Evolutionary conservation across 768 basidiomycete genomes (phyloP).

Genomic region (Tylopilus subfusipes): DNA sequence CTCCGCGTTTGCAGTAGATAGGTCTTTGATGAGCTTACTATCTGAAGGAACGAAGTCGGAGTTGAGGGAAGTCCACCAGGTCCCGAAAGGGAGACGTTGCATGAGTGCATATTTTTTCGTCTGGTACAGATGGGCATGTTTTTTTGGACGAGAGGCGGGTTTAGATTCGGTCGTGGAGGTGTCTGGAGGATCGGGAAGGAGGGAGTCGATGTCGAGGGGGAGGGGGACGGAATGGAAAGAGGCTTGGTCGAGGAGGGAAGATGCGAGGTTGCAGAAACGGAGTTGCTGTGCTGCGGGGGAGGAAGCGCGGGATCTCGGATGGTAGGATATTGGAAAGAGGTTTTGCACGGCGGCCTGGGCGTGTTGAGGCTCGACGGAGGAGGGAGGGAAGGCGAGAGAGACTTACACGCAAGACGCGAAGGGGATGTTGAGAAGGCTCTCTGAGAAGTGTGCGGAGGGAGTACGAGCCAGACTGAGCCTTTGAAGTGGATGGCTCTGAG

Average conservation of each 20-base stretch:
- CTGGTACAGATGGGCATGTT: constrained; percentile 28
- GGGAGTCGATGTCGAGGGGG: constrained; percentile 43
- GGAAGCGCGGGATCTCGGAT: constrained; percentile 61
- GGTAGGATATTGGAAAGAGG: constrained; percentile 65
- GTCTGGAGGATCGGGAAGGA: constrained; percentile 34
- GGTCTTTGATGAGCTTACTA: constrained; percentile 42
- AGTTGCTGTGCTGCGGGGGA: constrained; percentile 65
- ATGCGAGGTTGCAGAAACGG: constrained; percentile 71
- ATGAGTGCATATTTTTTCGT: constrained; percentile 69
- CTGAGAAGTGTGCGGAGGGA: constrained; percentile 58
- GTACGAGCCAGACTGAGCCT: constrained; percentile 31
- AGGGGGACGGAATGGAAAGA: constrained; percentile 47
- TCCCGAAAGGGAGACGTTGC: constrained; percentile 72
- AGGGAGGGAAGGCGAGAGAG: constrained; percentile 11
- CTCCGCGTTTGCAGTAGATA: constrained; percentile 67
- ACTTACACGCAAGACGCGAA: constrained; percentile 56
- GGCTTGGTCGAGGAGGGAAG: constrained; percentile 68
- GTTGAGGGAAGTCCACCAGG: constrained; percentile 75
- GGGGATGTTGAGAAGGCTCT: constrained; percentile 50
- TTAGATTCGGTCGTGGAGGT: constrained; percentile 24
- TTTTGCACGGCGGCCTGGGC: constrained; percentile 59
- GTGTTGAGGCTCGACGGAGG: constrained; percentile 1
- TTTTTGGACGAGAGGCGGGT: constrained; percentile 21
- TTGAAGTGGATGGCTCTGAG: constrained; percentile 41
- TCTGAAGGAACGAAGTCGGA: constrained; percentile 39